Base-by-base conservation (phyloP, 2,329 filamentous ascomycete genomes). In the Cladophialophora carrionii region DNA sequence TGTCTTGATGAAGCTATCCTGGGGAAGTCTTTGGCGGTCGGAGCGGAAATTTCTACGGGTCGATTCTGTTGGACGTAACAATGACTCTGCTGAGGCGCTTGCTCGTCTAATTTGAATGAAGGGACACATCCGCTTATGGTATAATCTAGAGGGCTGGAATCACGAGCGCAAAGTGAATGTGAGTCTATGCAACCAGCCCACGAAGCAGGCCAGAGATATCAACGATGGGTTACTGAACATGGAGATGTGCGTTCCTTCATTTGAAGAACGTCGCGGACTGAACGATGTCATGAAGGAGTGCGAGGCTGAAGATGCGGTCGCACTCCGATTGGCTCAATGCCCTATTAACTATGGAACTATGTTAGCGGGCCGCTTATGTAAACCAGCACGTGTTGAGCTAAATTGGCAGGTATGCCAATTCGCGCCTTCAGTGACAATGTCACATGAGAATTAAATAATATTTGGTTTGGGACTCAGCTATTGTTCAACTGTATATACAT, bases 211-310 rank as follows among this genome's bases (percentile, higher is more conserved):
- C 14, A 12, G 52, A 14, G 31, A 55, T 24, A 34, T 20, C n/a
- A 37, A 26, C 12, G 4, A 34, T n/a, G 17, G 14, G 24, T 55
- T 17, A 43, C 37, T 43, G 37, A 43, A 43, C 37, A 34, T 55
- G 52, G 52, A 55, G 52, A 55, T 55, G 52, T 55, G 52, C 52
- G 52, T 55, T 55, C 12, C 4, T 55, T 55, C 48, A 26, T 43
- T n/a, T n/a, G 17, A 17, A 7, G 37, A 43, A 43, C n/a, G 37
- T 43, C 37, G 32, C 32, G 32, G 8, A 4, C 9, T 10, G 9
- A 9, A 9, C 32, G 17, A n/a, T 43, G 37, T 43, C 17, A 43
- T 43, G 7, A 8, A 43, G 37, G 37, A 43, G 37, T 7, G 37
- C 37, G 17, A 43, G 37, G 37, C 37, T 43, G 37, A 43, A 14